phyloP scores from a whole-genome alignment of 176 grass and related monocot species.

The Leersia perrieri region DNA sequence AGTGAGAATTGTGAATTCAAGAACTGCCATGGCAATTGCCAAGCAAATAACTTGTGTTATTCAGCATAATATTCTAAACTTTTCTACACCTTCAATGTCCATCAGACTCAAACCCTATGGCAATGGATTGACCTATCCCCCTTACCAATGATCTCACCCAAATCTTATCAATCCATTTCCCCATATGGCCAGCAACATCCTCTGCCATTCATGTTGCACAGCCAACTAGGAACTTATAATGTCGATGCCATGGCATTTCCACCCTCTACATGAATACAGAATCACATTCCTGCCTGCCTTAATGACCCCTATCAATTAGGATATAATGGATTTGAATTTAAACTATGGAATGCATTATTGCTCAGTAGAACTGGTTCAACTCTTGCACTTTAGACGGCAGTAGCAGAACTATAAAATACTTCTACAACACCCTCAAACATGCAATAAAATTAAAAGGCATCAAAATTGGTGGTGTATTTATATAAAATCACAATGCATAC shows the following conservation, averaged over 20 bases:
- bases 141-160: background rate
- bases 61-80: background rate
- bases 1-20: background rate
- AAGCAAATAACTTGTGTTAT: background rate
- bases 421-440: background rate
- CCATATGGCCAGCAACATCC: background rate
- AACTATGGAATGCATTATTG: background rate
- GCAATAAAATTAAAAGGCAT: background rate
- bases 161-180: background rate
- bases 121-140: background rate
- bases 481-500: background rate
- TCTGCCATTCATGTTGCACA: background rate
- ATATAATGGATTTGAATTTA: conserved; percentile 1
- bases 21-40: background rate
- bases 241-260: background rate
- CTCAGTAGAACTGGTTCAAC: background rate
- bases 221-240: background rate
- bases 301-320: background rate
- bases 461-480: background rate
- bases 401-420: conserved; percentile 1
- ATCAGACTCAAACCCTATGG: background rate
- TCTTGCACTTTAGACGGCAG: background rate
- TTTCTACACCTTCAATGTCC: background rate
- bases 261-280: background rate
- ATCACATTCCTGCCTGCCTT: background rate